Evolutionary conservation across 2,329 filamentous ascomycete species (phyloP).

Genomic region (Colletotrichum sansevieriae): DNA sequence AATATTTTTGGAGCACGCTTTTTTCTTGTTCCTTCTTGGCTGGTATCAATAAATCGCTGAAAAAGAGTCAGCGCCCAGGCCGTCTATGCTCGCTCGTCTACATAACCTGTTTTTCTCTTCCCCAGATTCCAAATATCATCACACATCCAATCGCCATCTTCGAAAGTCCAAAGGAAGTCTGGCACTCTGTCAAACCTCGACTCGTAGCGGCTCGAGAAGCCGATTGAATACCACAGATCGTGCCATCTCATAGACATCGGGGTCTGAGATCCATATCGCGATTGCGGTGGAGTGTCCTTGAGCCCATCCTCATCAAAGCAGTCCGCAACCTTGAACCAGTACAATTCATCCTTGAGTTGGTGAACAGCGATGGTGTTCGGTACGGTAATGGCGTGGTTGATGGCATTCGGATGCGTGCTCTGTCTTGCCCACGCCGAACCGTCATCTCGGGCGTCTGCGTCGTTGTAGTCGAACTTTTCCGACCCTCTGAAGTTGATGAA

Average conservation of each 20-base stretch:
- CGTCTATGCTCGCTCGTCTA: background rate
- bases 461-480: slow-evolving; percentile 50
- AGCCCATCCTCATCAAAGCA: slow-evolving; percentile 49
- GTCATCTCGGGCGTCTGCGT: slow-evolving; percentile 46
- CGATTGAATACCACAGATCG: slow-evolving; percentile 45
- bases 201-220: slow-evolving; percentile 41
- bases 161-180: slow-evolving; percentile 41
- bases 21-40: too few species aligned
- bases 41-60: slow-evolving; percentile 5
- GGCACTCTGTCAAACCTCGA: slow-evolving; percentile 46
- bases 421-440: slow-evolving; percentile 48
- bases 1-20: too few species aligned
- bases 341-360: slow-evolving; percentile 46
- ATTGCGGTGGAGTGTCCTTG: slow-evolving; percentile 37
- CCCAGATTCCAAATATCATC: slow-evolving; percentile 47
- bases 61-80: background rate
- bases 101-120: slow-evolving; percentile 38
- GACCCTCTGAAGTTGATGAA: slow-evolving; percentile 48
- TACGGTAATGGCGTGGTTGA: slow-evolving; percentile 45
- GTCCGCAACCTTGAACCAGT: slow-evolving; percentile 48
- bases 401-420: slow-evolving; percentile 45
- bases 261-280: slow-evolving; percentile 27
- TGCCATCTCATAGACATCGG: slow-evolving; percentile 43
- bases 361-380: slow-evolving; percentile 46
- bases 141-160: slow-evolving; percentile 45